Percentiles rank a stretch among this genome's conserved stretches.
Conservation (phyloP, 805 yeast species). For the Huiozyma naganishii region DNA sequence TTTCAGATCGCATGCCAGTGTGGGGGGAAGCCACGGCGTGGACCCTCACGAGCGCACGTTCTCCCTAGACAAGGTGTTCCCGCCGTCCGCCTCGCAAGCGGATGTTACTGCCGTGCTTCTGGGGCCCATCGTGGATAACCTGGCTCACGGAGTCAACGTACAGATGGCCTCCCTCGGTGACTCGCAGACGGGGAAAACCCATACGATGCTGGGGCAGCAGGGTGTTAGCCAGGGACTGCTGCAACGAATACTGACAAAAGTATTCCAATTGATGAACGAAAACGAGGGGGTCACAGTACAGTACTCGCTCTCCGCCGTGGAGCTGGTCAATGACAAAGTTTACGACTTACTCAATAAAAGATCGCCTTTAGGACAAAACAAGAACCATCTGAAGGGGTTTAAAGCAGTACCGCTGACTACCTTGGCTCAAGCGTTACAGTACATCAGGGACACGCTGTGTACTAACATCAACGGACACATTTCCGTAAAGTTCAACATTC, state of each 20-base stretch:
- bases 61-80: conserved; percentile 1
- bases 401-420: conserved; percentile 27
- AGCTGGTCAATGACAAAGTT: conserved; percentile 69
- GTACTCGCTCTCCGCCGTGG: conserved; percentile 65
- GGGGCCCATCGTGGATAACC: conserved; percentile 1
- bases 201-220: conserved; percentile 57
- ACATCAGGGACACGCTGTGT: neutral
- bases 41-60: neutral
- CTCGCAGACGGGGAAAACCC: conserved; percentile 67
- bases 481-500: neutral
- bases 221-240: conserved; percentile 46
- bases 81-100: neutral
- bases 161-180: conserved; percentile 74
- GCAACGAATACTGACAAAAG: conserved; percentile 63
- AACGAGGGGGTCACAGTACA: conserved; percentile 30
- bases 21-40: conserved; percentile 1
- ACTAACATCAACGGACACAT: neutral
- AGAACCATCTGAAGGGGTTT: conserved; percentile 12
- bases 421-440: conserved; percentile 1
- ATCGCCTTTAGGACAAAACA: conserved; percentile 2
- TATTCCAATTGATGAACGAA: conserved; percentile 18
- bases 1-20: neutral
- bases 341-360: conserved; percentile 37
- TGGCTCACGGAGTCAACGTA: conserved; percentile 54
- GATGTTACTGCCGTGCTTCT: conserved; percentile 3